Evolutionary conservation across 768 basidiomycete genomes (phyloP).

Genomic region (Dacryopinax spathularia): DNA sequence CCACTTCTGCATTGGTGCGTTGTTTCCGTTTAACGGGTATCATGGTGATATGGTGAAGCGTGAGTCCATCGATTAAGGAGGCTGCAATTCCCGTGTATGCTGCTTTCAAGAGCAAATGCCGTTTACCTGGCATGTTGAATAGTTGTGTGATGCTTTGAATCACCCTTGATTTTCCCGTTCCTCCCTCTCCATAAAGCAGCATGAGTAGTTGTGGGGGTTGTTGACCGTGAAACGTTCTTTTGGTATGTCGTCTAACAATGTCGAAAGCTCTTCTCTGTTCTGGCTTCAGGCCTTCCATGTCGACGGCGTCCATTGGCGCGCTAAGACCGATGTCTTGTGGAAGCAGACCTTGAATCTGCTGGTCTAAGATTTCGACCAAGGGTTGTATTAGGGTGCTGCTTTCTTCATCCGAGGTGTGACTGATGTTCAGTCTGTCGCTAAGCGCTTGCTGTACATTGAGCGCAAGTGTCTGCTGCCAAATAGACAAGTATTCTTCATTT

Average conservation of each 20-base stretch:
- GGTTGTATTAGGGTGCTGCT: too few relatives aligned
- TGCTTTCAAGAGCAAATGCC: constrained; percentile 21
- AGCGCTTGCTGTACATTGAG: too few relatives aligned
- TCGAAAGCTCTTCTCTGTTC: constrained; percentile 28
- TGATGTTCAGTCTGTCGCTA: too few relatives aligned
- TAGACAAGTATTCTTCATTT: too few relatives aligned
- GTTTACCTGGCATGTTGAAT: constrained; percentile 16
- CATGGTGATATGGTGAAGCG: constrained; percentile 23
- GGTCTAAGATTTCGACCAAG: too few relatives aligned
- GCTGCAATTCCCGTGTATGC: constrained; percentile 32
- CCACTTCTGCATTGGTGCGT: neutral
- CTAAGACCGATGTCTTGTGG: too few relatives aligned
- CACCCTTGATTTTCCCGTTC: constrained; percentile 32
- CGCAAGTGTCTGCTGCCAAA: too few relatives aligned
- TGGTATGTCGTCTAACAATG: constrained; percentile 24
- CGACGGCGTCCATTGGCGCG: too few relatives aligned
- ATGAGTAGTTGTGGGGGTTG: constrained; percentile 25
- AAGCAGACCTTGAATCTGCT: too few relatives aligned
- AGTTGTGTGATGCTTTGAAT: constrained; percentile 28
- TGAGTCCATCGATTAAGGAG: constrained; percentile 27
- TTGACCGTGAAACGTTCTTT: constrained; percentile 13
- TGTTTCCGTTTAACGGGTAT: constrained; percentile 13
- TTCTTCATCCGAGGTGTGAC: too few relatives aligned
- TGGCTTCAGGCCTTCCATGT: constrained; percentile 14
- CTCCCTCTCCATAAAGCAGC: constrained; percentile 31